Evolutionary conservation across 2,329 filamentous ascomycete genomes (phyloP), one percentile per base, ranked within the genome.

Genomic region (Colletotrichum sp.): DNA sequence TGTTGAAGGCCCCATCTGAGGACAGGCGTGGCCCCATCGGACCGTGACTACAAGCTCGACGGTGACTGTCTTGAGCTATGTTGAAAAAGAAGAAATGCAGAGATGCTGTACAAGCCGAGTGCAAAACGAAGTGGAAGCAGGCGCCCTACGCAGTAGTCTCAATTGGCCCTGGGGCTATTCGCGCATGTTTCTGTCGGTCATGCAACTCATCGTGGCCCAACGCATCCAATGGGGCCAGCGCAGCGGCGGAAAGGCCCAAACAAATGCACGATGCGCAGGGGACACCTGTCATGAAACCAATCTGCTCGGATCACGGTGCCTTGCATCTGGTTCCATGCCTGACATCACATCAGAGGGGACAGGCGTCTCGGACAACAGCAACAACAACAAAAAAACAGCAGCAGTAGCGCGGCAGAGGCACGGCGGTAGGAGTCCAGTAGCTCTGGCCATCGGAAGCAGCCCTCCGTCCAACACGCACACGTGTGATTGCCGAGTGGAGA

Each of bases 231-330:
- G 68, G 68, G 48, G 72, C 36, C 38, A 18, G 57, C 55, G 48
- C 8, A 6, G 34, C 36, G 36, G 73, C 63, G 63, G 63, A 61
- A 32, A 75, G 55, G 65, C 63, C 73, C 58, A 73, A 73, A 73
- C 64, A 72, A 75, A 64, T 24, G 21, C 70, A 38, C 43, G 67
- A 73, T 65, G 70, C 70, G 73, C 64, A 73, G 61, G 61, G 68
- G 61, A 67, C n/a, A 69, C 61, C 61, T 75, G 61, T 36, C 61
- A 66, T 67, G 72, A 75, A 64, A 64, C 71, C 57, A 34, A 55
- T 61, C 26, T 58, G 48, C 38, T 58, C 58, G 21, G 36, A 38
- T 67, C 55, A 61, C 21, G 36, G 73, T 75, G 71, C 73, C 57
- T 73, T 73, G 64, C 38, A 58, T 72, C 58, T 32, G 55, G 61